Percentiles rank a stretch among this genome's conserved stretches.
These are phyloP conservation scores for Fusarium caatingaense DNA, from an alignment of 2,329 filamentous ascomycete species.

Conservation along the genomic window DNA sequence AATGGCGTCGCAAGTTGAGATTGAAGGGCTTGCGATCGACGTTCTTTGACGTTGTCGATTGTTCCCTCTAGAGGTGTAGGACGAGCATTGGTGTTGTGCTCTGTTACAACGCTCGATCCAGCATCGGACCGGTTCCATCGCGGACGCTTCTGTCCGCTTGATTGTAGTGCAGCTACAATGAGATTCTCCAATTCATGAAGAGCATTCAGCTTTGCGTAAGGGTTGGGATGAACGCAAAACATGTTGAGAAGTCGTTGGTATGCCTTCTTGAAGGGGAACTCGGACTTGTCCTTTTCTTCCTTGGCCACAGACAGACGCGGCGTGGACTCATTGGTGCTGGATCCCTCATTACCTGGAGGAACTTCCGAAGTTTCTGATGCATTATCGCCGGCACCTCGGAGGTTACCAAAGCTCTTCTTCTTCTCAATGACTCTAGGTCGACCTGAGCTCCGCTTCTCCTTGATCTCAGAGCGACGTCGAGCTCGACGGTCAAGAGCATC, in stretches of 20 bases:
- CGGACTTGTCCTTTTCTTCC: conserved; percentile 50
- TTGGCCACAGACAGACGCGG: conserved; percentile 40
- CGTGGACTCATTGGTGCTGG: conserved; percentile 46
- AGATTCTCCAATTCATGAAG: conserved; percentile 86
- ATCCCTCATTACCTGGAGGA: conserved; percentile 54
- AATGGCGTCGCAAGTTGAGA: conserved; percentile 45
- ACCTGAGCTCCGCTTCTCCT: conserved; percentile 57
- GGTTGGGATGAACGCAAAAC: conserved; percentile 91
- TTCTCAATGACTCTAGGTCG: conserved; percentile 69
- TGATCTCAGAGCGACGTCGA: conserved; percentile 55
- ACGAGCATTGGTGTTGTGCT: conserved; percentile 51
- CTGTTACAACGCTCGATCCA: conserved; percentile 48
- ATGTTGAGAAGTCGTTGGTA: conserved; percentile 84
- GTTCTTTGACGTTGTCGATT: conserved; percentile 76
- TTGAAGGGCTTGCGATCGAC: conserved; percentile 66
- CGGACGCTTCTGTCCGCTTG: conserved; percentile 50
- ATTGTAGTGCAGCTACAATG: conserved; percentile 76
- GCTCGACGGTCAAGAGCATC: conserved; percentile 65
- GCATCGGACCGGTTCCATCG: conserved; percentile 54
- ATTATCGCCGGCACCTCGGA: conserved; percentile 63
- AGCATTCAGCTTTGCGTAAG: conserved; percentile 84
- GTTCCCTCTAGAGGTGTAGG: conserved; percentile 70
- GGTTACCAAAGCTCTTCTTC: conserved; percentile 75
- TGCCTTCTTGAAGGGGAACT: conserved; percentile 84
- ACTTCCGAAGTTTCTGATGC: conserved; percentile 54